A percentile compares a stretch with the other conserved stretches of the same genome.
Evolutionary conservation across 2,329 filamentous ascomycete genomes (phyloP).

Genomic region (Colletotrichum scovillei): DNA sequence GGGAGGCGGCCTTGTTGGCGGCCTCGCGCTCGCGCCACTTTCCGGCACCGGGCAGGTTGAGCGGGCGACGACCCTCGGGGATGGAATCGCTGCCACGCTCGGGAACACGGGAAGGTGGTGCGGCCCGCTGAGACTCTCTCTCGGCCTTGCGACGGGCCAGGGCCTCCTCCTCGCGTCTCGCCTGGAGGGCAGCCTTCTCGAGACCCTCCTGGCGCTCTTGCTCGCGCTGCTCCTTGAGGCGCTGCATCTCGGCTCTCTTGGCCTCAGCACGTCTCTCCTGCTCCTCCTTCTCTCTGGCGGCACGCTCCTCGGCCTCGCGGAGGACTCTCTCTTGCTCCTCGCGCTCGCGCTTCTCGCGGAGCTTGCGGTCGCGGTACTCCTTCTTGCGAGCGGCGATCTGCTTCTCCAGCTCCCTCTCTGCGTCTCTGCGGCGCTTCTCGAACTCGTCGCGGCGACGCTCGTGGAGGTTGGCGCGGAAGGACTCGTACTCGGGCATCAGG

Average conservation of each 20-base stretch:
- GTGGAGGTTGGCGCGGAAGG: slow-evolving; percentile 83
- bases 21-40: slow-evolving; percentile 57
- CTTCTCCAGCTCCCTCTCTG: slow-evolving; percentile 92
- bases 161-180: slow-evolving; percentile 88
- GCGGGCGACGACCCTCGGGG: slow-evolving; percentile 38
- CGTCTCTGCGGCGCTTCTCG: slow-evolving; percentile 90
- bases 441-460: slow-evolving; percentile 94
- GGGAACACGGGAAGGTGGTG: slow-evolving; percentile 54
- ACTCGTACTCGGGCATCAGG: slow-evolving; percentile 85
- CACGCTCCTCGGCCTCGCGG: slow-evolving; percentile 87
- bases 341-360: slow-evolving; percentile 84
- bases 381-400: slow-evolving; percentile 90
- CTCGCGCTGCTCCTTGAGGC: slow-evolving; percentile 73
- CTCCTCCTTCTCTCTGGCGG: slow-evolving; percentile 85
- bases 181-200: slow-evolving; percentile 76
- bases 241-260: slow-evolving; percentile 76
- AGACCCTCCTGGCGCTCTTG: slow-evolving; percentile 75
- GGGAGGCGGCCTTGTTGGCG: slow-evolving; percentile 40
- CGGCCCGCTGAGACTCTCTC: slow-evolving; percentile 62
- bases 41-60: slow-evolving; percentile 48
- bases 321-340: slow-evolving; percentile 85
- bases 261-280: slow-evolving; percentile 83
- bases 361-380: slow-evolving; percentile 85
- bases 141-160: slow-evolving; percentile 78
- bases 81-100: slow-evolving; percentile 48